Conservation (phyloP, 1,284 basidiomycete genomes). For the Tilletia indica region DNA sequence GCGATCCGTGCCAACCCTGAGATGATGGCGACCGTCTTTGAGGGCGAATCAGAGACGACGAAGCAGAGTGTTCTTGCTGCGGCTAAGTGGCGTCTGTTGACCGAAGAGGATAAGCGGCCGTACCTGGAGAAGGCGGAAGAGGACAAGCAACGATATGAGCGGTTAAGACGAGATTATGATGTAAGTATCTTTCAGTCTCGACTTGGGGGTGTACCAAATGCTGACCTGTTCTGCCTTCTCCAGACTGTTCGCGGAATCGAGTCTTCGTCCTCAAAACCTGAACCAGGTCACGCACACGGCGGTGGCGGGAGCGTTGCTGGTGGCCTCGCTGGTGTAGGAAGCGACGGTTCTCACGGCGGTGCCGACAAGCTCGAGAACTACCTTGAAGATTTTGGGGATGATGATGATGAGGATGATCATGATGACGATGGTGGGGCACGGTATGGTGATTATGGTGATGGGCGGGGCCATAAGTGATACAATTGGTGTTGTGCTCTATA, state of each 20-base stretch:
- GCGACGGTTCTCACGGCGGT: not conserved
- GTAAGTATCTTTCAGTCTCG: not conserved
- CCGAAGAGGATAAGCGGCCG: conserved; percentile 73
- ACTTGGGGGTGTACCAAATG: too few relatives aligned
- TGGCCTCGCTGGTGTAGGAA: not conserved
- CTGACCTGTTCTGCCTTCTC: not conserved
- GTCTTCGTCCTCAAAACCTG: not conserved
- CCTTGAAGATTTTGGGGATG: conserved; percentile 9
- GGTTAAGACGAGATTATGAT: conserved; percentile 46
- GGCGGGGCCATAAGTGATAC: not conserved
- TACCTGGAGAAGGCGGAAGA: conserved; percentile 47
- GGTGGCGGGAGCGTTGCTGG: not conserved
- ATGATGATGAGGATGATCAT: conserved; percentile 11
- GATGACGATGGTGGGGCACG: not conserved
- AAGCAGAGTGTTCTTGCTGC: conserved; percentile 91
- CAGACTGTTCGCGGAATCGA: not conserved
- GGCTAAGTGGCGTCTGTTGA: conserved; percentile 84
- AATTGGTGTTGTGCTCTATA: too few relatives aligned
- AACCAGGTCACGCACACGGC: not conserved
- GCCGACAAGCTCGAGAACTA: conserved; percentile 15
- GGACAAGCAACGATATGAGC: conserved; percentile 51
- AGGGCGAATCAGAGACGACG: conserved; percentile 88
- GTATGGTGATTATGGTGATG: not conserved
- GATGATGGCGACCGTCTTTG: conserved; percentile 69
- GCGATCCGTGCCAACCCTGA: conserved; percentile 48